phyloP scores from a whole-genome alignment of 176 grass and related monocot genomes.

The Triticum turgidum region DNA sequence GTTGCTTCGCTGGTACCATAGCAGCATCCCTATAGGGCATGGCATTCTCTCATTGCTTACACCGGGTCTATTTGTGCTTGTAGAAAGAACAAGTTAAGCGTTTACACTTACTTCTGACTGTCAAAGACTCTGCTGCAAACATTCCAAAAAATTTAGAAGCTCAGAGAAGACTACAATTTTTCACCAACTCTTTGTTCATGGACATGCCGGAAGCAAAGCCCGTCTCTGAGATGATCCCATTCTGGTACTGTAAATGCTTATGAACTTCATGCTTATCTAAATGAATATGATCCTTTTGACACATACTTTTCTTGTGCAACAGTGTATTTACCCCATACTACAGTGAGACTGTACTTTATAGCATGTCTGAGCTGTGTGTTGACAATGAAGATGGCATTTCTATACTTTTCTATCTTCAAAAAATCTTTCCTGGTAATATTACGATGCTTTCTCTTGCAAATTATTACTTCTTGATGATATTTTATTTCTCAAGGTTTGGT shows the following conservation, averaged over 20 bases:
- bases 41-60: not conserved
- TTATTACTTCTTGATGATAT: not conserved
- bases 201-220: slow-evolving; percentile 76
- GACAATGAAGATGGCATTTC: slow-evolving; percentile 97
- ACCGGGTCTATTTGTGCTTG: slow-evolving; percentile 22
- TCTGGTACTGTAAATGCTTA: slow-evolving; percentile 59
- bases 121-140: slow-evolving; percentile 87
- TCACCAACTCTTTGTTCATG: slow-evolving; percentile 96
- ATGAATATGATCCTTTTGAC: slow-evolving; percentile 23
- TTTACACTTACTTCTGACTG: slow-evolving; percentile 89
- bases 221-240: slow-evolving; percentile 95
- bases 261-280: slow-evolving; percentile 2
- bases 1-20: not conserved
- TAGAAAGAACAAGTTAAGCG: slow-evolving; percentile 93
- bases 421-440: slow-evolving; percentile 88
- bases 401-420: slow-evolving; percentile 97
- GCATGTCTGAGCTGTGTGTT: slow-evolving; percentile 62
- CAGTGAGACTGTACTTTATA: slow-evolving; percentile 95
- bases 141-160: slow-evolving; percentile 96
- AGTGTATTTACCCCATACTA: slow-evolving; percentile 99
- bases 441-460: not conserved
- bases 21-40: not conserved
- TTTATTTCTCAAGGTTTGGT: not conserved
- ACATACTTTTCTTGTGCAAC: slow-evolving; percentile 51
- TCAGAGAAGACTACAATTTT: slow-evolving; percentile 87